Base-by-base conservation (phyloP, 768 basidiomycete genomes). In the Termitomyces sp. region DNA sequence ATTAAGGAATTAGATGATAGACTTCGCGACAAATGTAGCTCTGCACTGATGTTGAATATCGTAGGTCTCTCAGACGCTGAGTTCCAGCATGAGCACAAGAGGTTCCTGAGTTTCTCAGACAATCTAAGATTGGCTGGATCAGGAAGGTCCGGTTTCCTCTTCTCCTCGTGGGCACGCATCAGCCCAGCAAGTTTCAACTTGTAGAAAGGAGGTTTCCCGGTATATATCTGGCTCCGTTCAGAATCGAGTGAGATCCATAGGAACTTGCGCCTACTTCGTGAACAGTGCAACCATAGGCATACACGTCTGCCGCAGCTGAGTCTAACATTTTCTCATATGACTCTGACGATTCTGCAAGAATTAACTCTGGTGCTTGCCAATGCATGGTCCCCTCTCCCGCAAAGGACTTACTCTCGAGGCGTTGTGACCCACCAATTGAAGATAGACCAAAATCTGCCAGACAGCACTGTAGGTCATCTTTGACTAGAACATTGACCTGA, bases 391-490 rank as follows among this genome's bases (percentile, higher is more conserved):
- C 62, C 24, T 43, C 36, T 26, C 44, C 43, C 7, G 43, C 57
- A 28, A 16, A 38, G 4, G 54, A 58, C 33, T 54, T 54, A 38
- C 51, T 61, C 33, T 61, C 50, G 1, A 61, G 44, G 2, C 55
- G 40, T 38, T 64, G 63, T 1, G 61, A 64, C 12, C 56, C 60
- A 36, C 18, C 46, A 46, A 61, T 55, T 2, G 63, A 61, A 14
- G 63, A 56, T n/a, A 61, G 55, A 6, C 63, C 63, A 55, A 64
- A 64, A 20, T 64, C 63, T 10, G 38, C 61, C 7, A 64, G 22
- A 44, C 58, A 61, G 30, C 63, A 64, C 9, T 24, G 40, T 6
- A 18, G 2, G 20, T 61, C 58, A n/a, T 60, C 53, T 20, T 42
- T 50, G 16, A 64, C 58, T 3, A 64, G 52, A 12, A 64, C 36